Percentiles rank a stretch among this genome's conserved stretches.
phyloP scores from a whole-genome alignment of 305 asterid species.

The Fraxinus platypoda region DNA sequence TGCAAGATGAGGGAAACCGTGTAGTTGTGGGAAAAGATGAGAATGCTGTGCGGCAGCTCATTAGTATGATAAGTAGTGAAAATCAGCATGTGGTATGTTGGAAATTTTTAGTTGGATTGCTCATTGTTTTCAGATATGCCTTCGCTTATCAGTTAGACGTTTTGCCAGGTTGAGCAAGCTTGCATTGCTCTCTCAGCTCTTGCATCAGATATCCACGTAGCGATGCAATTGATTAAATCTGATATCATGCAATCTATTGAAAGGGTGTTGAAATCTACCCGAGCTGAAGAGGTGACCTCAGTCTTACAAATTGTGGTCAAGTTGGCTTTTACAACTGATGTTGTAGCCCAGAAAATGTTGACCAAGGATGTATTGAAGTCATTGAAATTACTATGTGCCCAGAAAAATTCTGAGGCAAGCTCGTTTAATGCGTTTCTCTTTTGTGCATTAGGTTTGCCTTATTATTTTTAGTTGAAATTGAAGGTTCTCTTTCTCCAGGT shows the following conservation, averaged over 20 bases:
- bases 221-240: conserved; percentile 87
- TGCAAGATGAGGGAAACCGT: conserved; percentile 93
- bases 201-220: conserved; percentile 87
- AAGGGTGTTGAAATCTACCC: conserved; percentile 78
- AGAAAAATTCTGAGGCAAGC: conserved; percentile 89
- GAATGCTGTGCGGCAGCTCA: conserved; percentile 97
- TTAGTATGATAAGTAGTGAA: conserved; percentile 98
- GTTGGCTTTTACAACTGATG: conserved; percentile 84
- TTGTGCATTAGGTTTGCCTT: conserved; percentile 17
- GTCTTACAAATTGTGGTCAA: conserved; percentile 89
- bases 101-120: conserved; percentile 20
- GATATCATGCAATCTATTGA: conserved; percentile 97
- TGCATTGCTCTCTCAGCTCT: conserved; percentile 94
- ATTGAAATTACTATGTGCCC: conserved; percentile 76
- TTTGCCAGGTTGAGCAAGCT: conserved; percentile 89
- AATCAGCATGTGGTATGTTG: conserved; percentile 93
- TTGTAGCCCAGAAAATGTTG: conserved; percentile 85
- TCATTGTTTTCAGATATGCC: conserved; percentile 12
- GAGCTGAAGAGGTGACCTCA: conserved; percentile 78
- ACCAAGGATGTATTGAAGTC: conserved; percentile 84
- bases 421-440: conserved; percentile 24
- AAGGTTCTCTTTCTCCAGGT: conserved; percentile 48
- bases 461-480: conserved; percentile 23
- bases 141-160: conserved; percentile 25
- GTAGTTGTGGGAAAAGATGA: conserved; percentile 96